Percentiles rank a stretch among this genome's conserved stretches.
Evolutionary conservation across 352 stramenopile genomes (phyloP).

Genomic region (Blastocystis sp.): DNA sequence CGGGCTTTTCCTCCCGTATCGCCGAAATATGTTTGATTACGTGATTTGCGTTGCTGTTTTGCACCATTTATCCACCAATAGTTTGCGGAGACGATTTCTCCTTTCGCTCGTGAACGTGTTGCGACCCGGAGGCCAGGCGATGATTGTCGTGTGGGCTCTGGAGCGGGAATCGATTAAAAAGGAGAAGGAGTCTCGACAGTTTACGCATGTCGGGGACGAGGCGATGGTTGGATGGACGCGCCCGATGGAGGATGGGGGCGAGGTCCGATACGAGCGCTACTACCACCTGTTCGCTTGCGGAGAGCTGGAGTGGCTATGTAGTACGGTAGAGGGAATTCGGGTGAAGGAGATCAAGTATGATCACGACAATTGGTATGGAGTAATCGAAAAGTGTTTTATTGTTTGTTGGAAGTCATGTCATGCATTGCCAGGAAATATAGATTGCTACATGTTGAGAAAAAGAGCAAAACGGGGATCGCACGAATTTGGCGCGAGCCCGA

Average conservation of each 20-base stretch:
- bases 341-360: slow-evolving; percentile 52
- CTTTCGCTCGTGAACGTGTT: slow-evolving; percentile 68
- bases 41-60: slow-evolving; percentile 78
- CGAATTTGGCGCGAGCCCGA: background rate
- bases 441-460: background rate
- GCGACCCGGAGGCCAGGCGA: slow-evolving; percentile 63
- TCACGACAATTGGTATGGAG: slow-evolving; percentile 58
- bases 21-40: slow-evolving; percentile 67
- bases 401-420: too few relatives aligned
- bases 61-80: slow-evolving; percentile 72
- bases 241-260: slow-evolving; percentile 8
- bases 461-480: background rate
- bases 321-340: slow-evolving; percentile 40
- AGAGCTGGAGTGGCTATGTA: slow-evolving; percentile 69
- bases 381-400: background rate
- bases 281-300: slow-evolving; percentile 73
- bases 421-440: too few relatives aligned
- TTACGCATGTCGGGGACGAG: slow-evolving; percentile 65
- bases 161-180: slow-evolving; percentile 65
- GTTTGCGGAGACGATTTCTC: slow-evolving; percentile 66
- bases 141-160: slow-evolving; percentile 75
- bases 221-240: slow-evolving; percentile 70
- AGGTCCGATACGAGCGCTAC: slow-evolving; percentile 69
- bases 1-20: slow-evolving; percentile 68
- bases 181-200: slow-evolving; percentile 1